These are phyloP conservation scores for Bacterosira constricta DNA, from an alignment of 108 stramenopile genomes.

Conservation along the genomic window DNA sequence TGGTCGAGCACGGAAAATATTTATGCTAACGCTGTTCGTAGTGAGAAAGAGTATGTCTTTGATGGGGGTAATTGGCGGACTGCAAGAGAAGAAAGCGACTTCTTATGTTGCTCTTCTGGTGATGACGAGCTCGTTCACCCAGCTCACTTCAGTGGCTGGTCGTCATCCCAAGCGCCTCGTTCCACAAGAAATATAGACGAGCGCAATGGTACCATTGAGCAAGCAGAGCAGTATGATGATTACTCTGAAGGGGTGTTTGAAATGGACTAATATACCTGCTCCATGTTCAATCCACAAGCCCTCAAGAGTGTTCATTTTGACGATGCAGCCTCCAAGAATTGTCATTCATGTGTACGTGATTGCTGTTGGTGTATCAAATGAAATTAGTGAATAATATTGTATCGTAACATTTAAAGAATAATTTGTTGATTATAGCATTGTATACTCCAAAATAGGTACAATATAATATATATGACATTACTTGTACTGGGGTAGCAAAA, in stretches of 20 bases:
- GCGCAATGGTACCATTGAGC: background rate
- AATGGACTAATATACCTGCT: slow-evolving; percentile 22
- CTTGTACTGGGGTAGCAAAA: background rate
- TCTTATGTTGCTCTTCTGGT: slow-evolving; percentile 4
- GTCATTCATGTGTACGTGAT: too few relatives aligned
- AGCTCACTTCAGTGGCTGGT: slow-evolving; percentile 20
- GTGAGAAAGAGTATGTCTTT: slow-evolving; percentile 28
- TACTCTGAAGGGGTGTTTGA: slow-evolving; percentile 25
- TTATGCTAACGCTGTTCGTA: slow-evolving; percentile 28
- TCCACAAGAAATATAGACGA: too few relatives aligned
- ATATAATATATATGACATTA: background rate
- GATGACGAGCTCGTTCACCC: slow-evolving; percentile 27
- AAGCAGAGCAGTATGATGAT: background rate
- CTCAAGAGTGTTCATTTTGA: too few relatives aligned
- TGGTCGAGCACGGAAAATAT: slow-evolving; percentile 47
- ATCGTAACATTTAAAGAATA: background rate
- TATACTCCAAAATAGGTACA: too few relatives aligned
- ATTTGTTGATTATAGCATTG: background rate
- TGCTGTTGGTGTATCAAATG: background rate
- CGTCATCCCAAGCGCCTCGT: background rate
- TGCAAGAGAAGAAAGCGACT: slow-evolving; percentile 18
- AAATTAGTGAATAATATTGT: background rate
- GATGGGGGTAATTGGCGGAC: slow-evolving; percentile 38
- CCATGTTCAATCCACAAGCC: too few relatives aligned
- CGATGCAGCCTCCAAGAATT: too few relatives aligned